Base-by-base conservation (phyloP, 257 asterid species). In the Capsicum baccatum region DNA sequence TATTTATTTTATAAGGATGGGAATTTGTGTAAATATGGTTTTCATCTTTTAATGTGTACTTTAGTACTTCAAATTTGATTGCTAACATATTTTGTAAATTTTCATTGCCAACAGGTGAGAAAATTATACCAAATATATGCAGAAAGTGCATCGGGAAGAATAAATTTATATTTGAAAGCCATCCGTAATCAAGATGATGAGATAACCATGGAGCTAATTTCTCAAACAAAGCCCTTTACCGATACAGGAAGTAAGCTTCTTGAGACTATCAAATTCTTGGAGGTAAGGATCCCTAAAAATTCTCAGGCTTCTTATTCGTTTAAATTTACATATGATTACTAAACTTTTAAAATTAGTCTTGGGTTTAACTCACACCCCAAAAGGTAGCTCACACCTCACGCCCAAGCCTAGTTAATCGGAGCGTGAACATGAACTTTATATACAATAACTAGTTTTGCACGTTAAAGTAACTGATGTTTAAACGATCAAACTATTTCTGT, bases 191-290 rank as follows among this genome's bases (percentile, higher is more conserved):
- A 35, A 2, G 91, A 88, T 82, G 84, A 58, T n/a, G 59, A n/a
- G 3, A 52, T 82, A 7, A 88, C 87, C 26, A 58, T 70, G 83
- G 92, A 90, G 37, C 83, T 92, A 26, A 64, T 87, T n/a, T 81
- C 89, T 6, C 91, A 86, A 85, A 90, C 94, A 83, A 92, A 87
- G 79, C 91, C 92, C 80, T 81, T 92, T 70, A 85, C 92, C 42
- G 91, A 86, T 62, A 88, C 93, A 6, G 96, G 96, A 71, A 74
- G 85, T 58, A 93, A 92, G 88, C 94, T 93, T 80, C 85, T 92
- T 47, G 84, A 88, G 6, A 89, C 87, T 33, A 90, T 93, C 79
- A 76, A 26, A 83, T 86, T 86, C 86, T 83, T 91, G 79, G 82
- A 78, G 82, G 82, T 78, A 78, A 44, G 14, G 57, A 11, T 54